A percentile compares a stretch with the other conserved stretches of the same genome.
phyloP scores from a whole-genome alignment of 2,329 filamentous ascomycete genomes.

The Periconia sp. region DNA sequence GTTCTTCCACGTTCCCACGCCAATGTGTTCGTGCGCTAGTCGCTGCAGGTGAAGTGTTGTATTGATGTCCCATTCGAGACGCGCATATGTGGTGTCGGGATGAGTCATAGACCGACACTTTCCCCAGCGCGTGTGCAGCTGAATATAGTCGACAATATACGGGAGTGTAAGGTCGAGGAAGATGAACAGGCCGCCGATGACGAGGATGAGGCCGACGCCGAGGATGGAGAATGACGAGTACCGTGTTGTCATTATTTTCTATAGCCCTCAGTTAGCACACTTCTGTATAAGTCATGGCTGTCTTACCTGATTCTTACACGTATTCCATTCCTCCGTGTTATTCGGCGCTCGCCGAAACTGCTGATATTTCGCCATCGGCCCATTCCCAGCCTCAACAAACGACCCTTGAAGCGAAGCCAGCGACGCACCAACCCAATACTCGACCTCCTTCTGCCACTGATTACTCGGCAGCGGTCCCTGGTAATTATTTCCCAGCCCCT shows the following conservation, averaged over 20 bases:
- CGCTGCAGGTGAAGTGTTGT: slow-evolving; percentile 25
- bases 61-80: slow-evolving; percentile 11
- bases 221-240: slow-evolving; percentile 30
- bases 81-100: slow-evolving; percentile 6
- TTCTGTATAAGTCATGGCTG: not conserved
- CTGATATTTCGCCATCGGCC: slow-evolving; percentile 4
- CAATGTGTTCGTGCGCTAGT: slow-evolving; percentile 23
- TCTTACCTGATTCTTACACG: slow-evolving; percentile 22
- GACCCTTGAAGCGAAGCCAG: slow-evolving; percentile 37
- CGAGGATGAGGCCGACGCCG: slow-evolving; percentile 21
- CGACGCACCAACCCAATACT: slow-evolving; percentile 32
- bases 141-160: slow-evolving; percentile 9
- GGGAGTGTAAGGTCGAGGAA: slow-evolving; percentile 16
- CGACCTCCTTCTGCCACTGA: slow-evolving; percentile 46
- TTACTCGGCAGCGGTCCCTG: slow-evolving; percentile 31
- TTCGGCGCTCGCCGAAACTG: slow-evolving; percentile 13
- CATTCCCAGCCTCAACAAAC: slow-evolving; percentile 20
- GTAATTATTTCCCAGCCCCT: slow-evolving; percentile 13
- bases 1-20: slow-evolving; percentile 12
- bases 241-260: slow-evolving; percentile 24
- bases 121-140: too few relatives aligned
- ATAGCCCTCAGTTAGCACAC: not conserved
- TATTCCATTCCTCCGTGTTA: slow-evolving; percentile 9
- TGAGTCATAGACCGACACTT: slow-evolving; percentile 3
- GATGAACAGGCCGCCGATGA: slow-evolving; percentile 24